Conservation (phyloP, 345 rosid species). For the Noccaea bulbosa region DNA sequence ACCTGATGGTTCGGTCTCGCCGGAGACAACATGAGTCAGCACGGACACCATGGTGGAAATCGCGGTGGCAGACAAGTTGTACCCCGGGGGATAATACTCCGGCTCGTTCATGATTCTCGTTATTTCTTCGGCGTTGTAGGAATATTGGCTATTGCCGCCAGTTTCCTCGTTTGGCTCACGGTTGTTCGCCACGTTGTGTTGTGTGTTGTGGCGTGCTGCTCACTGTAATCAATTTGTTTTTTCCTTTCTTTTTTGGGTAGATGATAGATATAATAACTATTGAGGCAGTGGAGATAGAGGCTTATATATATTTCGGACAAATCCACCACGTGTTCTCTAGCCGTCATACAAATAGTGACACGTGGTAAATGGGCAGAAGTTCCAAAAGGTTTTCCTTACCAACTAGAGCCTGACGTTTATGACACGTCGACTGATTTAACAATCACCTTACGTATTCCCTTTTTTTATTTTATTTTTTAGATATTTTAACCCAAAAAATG, state of each 20-base stretch:
- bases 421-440: constrained; percentile 11
- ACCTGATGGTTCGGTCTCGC: neutral
- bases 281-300: neutral
- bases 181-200: constrained; percentile 14
- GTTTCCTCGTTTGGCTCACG: constrained; percentile 6
- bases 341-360: constrained; percentile 24
- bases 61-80: constrained; percentile 16
- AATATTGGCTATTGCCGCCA: constrained; percentile 11
- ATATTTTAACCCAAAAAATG: too few species aligned
- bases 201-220: neutral
- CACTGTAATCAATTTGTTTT: neutral
- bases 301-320: constrained; percentile 1
- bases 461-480: too few species aligned
- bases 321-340: constrained; percentile 11
- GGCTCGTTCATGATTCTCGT: constrained; percentile 31
- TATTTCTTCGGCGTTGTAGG: constrained; percentile 31
- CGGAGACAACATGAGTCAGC: constrained; percentile 29
- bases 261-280: constrained; percentile 6
- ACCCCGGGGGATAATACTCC: constrained; percentile 22
- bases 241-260: neutral
- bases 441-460: neutral
- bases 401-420: neutral
- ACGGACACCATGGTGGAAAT: constrained; percentile 28
- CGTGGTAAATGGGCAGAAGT: neutral
- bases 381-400: neutral